Evolutionary conservation across 805 yeast species (phyloP), one percentile per base, ranked within the genome.

Genomic region (Zygoascus bituminiphila): DNA sequence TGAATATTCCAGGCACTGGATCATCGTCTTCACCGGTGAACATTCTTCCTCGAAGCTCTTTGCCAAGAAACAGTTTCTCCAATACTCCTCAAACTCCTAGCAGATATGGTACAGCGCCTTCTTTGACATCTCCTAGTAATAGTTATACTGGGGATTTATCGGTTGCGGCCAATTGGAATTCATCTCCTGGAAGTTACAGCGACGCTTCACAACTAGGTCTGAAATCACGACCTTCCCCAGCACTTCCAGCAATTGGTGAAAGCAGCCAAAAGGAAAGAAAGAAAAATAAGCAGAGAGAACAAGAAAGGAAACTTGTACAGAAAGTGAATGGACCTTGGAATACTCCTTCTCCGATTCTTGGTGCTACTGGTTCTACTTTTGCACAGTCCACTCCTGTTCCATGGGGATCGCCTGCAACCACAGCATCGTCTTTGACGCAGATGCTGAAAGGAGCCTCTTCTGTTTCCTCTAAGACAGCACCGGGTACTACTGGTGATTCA

Each of bases 41-140:
- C 24, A 25, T 42, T n/a, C 14, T 31, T 37, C 20, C 44, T 36
- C 12, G 49, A 36, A n/a, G 29, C 25, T 29, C 33, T 12, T 29
- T 29, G 33, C 15, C 33, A 15, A 29, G n/a, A 15, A 29, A 29
- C 7, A 15, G 33, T 15, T 5, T 6, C 10, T 7, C 33, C 4
- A 15, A 15, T 12, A 29, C 15, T 6, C 33, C 33, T 12, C 3
- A 2, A 4, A 29, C 33, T 12, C 33, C 33, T 15, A 29, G n/a
- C n/a, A 29, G 33, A 29, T 29, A 29, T 29, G 33, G 33, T 15
- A 7, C 10, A n/a, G n/a, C n/a, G n/a, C n/a, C 33, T 12, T 29
- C 33, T 15, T 15, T 29, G n/a, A 15, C 7, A 6, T 29, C 33
- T 4, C 33, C 33, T 4, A 12, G n/a, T 12, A 29, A 29, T 29